Conservation (phyloP, 2,329 filamentous ascomycete genomes). For the Paracoccidioides brasiliensis region DNA sequence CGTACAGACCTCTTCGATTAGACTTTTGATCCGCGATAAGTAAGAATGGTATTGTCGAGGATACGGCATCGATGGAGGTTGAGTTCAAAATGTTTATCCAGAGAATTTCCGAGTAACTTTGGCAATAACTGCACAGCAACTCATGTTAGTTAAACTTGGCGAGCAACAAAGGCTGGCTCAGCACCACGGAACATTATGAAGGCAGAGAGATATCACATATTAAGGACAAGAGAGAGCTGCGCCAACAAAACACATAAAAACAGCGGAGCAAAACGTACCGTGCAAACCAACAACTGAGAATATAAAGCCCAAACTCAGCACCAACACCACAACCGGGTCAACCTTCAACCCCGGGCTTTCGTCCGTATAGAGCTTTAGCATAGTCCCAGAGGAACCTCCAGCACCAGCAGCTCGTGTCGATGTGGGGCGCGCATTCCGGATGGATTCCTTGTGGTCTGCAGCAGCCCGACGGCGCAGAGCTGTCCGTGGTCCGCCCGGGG, state of each 20-base stretch:
- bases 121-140: conserved; percentile 58
- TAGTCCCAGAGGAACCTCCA: conserved; percentile 91
- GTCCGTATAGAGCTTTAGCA: conserved; percentile 98
- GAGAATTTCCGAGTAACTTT: conserved; percentile 85
- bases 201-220: too few species aligned
- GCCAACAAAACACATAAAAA: not conserved
- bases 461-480: conserved; percentile 91
- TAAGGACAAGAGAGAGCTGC: too few species aligned
- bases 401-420: conserved; percentile 89
- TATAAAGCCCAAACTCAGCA: conserved; percentile 94
- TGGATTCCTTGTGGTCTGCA: conserved; percentile 93
- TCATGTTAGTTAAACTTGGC: conserved; percentile 12
- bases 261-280: conserved; percentile 49
- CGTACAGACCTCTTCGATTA: not conserved
- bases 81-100: conserved; percentile 27
- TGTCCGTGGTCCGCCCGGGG: conserved; percentile 86
- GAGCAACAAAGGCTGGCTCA: not conserved
- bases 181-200: not conserved
- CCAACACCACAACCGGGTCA: conserved; percentile 92
- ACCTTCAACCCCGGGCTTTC: conserved; percentile 96
- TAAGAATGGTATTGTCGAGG: not conserved
- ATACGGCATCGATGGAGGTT: not conserved
- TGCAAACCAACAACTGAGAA: conserved; percentile 96
- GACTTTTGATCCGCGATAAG: not conserved
- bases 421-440: conserved; percentile 82